phyloP scores from a whole-genome alignment of 805 yeast genomes.

The Candida ponderosae region DNA sequence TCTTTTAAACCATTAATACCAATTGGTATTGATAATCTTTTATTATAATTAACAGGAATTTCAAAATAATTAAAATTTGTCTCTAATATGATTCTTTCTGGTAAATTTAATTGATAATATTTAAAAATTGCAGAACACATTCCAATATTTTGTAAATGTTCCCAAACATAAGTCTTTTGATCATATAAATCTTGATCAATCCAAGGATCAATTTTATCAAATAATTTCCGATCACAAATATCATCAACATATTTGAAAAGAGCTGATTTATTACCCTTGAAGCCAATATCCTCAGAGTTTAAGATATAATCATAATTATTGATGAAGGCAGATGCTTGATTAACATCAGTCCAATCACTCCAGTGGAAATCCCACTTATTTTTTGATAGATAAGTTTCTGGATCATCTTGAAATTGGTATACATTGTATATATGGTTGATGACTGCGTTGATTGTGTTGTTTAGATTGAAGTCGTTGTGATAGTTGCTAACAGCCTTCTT shows the following conservation, averaged over 20 bases:
- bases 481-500: no score
- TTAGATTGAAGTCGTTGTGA: conserved; percentile 8
- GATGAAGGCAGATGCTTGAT: background rate
- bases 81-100: conserved; percentile 20
- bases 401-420: conserved; percentile 8
- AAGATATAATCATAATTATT: no score
- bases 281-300: background rate
- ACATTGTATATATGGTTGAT: conserved; percentile 5
- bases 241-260: conserved; percentile 4
- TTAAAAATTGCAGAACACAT: conserved; percentile 21
- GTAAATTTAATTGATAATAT: conserved; percentile 18
- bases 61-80: conserved; percentile 19
- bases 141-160: conserved; percentile 19
- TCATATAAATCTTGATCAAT: conserved; percentile 12
- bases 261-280: conserved; percentile 2
- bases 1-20: conserved; percentile 13
- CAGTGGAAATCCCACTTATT: conserved; percentile 20
- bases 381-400: conserved; percentile 7
- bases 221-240: conserved; percentile 15
- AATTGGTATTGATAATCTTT: conserved; percentile 11
- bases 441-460: conserved; percentile 12
- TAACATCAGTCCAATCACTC: conserved; percentile 25
- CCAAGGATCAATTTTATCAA: conserved; percentile 17
- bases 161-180: conserved; percentile 9
- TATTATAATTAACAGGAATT: conserved; percentile 14